phyloP scores from a whole-genome alignment of 768 basidiomycete species.

The Termitomyces eurrhizus region DNA sequence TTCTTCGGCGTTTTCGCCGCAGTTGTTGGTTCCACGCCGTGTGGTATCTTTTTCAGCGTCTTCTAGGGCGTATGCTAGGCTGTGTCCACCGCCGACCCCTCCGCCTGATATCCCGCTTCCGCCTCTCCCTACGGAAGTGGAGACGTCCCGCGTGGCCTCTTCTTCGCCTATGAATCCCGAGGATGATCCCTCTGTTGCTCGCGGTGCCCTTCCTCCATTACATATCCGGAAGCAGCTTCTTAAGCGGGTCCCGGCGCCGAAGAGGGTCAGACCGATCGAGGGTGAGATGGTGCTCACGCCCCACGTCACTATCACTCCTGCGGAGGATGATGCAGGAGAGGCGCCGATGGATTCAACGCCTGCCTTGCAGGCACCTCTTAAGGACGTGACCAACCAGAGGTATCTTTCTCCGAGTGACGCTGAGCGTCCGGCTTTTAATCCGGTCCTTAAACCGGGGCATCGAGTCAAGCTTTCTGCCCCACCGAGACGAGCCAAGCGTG shows the following conservation, averaged over 20 bases:
- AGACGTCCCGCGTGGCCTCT: neutral
- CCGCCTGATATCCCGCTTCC: neutral
- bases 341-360: neutral
- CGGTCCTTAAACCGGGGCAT: neutral
- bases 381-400: neutral
- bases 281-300: neutral
- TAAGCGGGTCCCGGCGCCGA: neutral
- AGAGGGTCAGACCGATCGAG: neutral
- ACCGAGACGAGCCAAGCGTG: neutral
- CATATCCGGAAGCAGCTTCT: neutral
- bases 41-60: neutral
- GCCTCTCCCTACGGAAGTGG: neutral
- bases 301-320: neutral
- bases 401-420: neutral
- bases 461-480: neutral
- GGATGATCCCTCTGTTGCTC: neutral
- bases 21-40: too few relatives aligned
- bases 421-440: conserved; percentile 1
- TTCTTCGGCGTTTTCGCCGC: too few relatives aligned
- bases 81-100: neutral
- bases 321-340: neutral
- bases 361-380: neutral
- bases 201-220: neutral
- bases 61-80: neutral
- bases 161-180: neutral